Percentiles rank a stretch among this genome's conserved stretches.
These are phyloP conservation scores for Lactifluus echinatus DNA, from an alignment of 768 basidiomycete genomes.

Conservation along the genomic window DNA sequence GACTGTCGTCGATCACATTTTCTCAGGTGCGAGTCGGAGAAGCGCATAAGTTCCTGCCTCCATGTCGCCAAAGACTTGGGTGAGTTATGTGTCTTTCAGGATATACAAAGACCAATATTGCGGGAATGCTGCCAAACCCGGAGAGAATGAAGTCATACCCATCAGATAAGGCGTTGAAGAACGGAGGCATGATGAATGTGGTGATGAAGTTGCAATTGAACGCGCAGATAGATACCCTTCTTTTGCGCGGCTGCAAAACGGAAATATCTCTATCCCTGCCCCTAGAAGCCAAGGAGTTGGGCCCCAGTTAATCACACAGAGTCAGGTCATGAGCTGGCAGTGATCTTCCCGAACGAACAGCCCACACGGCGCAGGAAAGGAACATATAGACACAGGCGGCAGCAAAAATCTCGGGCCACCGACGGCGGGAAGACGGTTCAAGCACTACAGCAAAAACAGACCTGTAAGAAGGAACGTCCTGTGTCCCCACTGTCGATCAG, in stretches of 20 bases:
- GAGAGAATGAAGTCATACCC: constrained; percentile 46
- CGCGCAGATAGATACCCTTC: constrained; percentile 27
- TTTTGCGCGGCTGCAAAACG: constrained; percentile 26
- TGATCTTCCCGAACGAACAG: constrained; percentile 12
- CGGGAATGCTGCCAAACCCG: constrained; percentile 37
- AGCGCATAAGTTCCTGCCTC: neutral
- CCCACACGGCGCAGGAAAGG: constrained; percentile 43
- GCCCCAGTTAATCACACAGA: constrained; percentile 24
- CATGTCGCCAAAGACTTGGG: constrained; percentile 39
- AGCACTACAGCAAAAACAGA: constrained; percentile 36
- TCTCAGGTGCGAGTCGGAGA: neutral
- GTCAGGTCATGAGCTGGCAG: constrained; percentile 7
- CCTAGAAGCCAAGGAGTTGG: constrained; percentile 28
- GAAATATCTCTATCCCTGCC: constrained; percentile 31
- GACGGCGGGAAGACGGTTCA: constrained; percentile 33
- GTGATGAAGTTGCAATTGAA: constrained; percentile 33
- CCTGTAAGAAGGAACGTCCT: constrained; percentile 42
- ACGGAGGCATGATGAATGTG: constrained; percentile 47
- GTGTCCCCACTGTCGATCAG: constrained; percentile 47
- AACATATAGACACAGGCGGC: constrained; percentile 52
- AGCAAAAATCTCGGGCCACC: constrained; percentile 30
- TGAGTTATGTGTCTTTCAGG: constrained; percentile 46
- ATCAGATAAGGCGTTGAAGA: constrained; percentile 42
- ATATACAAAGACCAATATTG: constrained; percentile 40
- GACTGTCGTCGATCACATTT: neutral